Evolutionary conservation across 1,284 basidiomycete genomes (phyloP), one percentile per base, ranked within the genome.

Genomic region (Puccinia horiana): DNA sequence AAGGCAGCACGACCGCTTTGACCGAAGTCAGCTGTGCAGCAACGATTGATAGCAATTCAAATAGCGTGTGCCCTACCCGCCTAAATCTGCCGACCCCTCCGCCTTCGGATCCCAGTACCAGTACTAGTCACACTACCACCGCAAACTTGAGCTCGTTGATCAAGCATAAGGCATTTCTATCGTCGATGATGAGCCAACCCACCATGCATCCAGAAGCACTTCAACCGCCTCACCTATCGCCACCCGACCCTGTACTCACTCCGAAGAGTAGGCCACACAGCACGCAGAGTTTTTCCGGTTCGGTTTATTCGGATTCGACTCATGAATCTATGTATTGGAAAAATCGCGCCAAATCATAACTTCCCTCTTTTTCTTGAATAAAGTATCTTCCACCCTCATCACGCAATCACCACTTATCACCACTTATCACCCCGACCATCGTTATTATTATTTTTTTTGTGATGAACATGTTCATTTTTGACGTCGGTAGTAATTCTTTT

Each of bases 261-360:
- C 49, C 37, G 8, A 72, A 49, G 16, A 49, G 47, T 29, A 72
- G 47, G 69, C 69, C 44, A 49, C 69, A 32, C 23, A 72, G 69
- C 32, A 16, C 44, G 12, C 69, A 52, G 18, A 72, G 69, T 72
- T 49, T 72, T 49, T 11, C 69, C 32, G 69, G 14, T 12, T 72
- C 69, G 2, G 47, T 72, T 18, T 52, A 23, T 49, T 49, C 69
- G 44, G 69, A 72, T 49, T 49, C 44, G 26, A 72, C 69, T 26
- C 42, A 72, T 72, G 69, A 72, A 52, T 72, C 69, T 32, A 72
- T 72, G 69, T 72, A 72, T 49, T 72, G 69, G 69, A 72, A 49
- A 40, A 72, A 72, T 52, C 69, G 69, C 8, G 44, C 42, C 14
- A 72, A 72, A 32, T 72, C 69, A 49, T 72, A 49, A 42, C 61